phyloP scores from a whole-genome alignment of 2,329 filamentous ascomycete species.

The Cordyceps cicadae region DNA sequence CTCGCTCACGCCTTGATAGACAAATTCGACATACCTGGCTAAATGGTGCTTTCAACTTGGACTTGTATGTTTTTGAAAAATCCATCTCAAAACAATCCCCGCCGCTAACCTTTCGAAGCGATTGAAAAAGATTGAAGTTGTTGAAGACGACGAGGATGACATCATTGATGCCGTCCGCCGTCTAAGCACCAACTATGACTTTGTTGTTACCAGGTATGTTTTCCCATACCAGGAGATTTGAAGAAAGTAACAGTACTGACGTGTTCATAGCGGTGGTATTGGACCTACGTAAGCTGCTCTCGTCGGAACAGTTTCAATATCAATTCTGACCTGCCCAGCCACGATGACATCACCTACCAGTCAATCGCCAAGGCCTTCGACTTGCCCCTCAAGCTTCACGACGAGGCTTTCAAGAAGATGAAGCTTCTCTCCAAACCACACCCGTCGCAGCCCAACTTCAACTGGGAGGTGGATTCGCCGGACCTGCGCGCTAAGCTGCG shows the following conservation, averaged over 20 bases:
- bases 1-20: slow-evolving; percentile 32
- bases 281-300: slow-evolving; percentile 68
- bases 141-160: slow-evolving; percentile 83
- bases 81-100: neutral
- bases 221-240: neutral
- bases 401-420: slow-evolving; percentile 73
- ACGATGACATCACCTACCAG: slow-evolving; percentile 96
- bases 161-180: slow-evolving; percentile 80
- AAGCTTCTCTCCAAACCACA: slow-evolving; percentile 68
- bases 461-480: slow-evolving; percentile 72
- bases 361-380: slow-evolving; percentile 86
- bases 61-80: neutral
- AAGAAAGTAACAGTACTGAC: neutral
- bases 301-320: neutral
- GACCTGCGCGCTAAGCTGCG: slow-evolving; percentile 72
- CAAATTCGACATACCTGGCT: slow-evolving; percentile 55
- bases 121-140: slow-evolving; percentile 83
- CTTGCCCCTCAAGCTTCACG: slow-evolving; percentile 67
- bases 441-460: slow-evolving; percentile 64
- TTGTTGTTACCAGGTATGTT: slow-evolving; percentile 71
- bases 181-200: slow-evolving; percentile 86
- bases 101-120: slow-evolving; percentile 33
- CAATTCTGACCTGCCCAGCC: slow-evolving; percentile 40
- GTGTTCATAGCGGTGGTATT: slow-evolving; percentile 65
- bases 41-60: slow-evolving; percentile 40